A percentile compares a stretch with the other conserved stretches of the same genome.
Evolutionary conservation across 441 rosid genomes (phyloP).

Genomic region (Populus hybrid): DNA sequence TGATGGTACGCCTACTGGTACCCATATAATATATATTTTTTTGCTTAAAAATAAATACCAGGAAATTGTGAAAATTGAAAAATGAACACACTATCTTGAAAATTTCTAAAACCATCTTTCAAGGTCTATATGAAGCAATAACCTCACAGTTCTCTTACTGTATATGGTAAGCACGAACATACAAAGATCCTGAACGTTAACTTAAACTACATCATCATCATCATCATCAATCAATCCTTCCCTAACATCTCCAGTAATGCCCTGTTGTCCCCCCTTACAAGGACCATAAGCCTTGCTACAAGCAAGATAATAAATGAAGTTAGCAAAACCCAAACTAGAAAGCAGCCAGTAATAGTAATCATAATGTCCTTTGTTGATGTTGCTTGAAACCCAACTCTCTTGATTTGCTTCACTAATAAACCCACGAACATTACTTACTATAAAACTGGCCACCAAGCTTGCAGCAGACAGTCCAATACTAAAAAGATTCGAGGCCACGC

Average conservation of each 20-base stretch:
- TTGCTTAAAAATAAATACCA: too few relatives aligned
- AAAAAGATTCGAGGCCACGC: background rate
- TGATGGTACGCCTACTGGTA: too few relatives aligned
- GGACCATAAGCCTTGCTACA: conserved; percentile 30
- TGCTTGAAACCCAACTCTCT: too few relatives aligned
- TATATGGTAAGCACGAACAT: background rate
- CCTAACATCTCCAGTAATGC: background rate
- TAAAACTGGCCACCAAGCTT: conserved; percentile 19
- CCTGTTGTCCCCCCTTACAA: conserved; percentile 4
- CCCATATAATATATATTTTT: too few relatives aligned
- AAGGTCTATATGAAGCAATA: background rate
- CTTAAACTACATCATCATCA: background rate
- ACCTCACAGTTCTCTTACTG: background rate
- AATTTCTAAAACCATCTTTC: background rate
- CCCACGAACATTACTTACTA: conserved; percentile 3
- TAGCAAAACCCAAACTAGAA: too few relatives aligned
- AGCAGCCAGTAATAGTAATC: too few relatives aligned
- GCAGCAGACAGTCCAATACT: conserved; percentile 9
- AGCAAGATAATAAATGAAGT: conserved; percentile 13
- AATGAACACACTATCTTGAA: background rate
- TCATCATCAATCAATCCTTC: background rate
- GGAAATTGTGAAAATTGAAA: too few relatives aligned
- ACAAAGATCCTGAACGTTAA: background rate
- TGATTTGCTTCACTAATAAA: background rate
- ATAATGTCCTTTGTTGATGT: too few relatives aligned